Evolutionary conservation across 2,329 filamentous ascomycete species (phyloP).

Genomic region (Teratosphaeriaceae sp.): DNA sequence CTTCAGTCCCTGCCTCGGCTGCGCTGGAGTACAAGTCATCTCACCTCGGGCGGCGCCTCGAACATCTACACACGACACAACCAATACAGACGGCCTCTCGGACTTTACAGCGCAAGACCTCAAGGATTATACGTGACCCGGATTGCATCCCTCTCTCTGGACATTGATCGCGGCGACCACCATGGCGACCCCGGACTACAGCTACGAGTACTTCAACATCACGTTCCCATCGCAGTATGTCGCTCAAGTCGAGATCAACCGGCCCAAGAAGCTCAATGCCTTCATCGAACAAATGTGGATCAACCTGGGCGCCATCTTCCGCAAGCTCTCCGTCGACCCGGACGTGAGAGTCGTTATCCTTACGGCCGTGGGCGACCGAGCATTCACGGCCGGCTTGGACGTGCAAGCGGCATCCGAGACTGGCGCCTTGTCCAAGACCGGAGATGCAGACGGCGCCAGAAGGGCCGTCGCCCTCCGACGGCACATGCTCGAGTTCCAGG

Average conservation of each 20-base stretch:
- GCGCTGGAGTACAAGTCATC: too few species aligned
- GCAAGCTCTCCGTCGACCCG: conserved; percentile 62
- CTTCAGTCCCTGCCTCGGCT: too few species aligned
- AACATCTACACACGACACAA: too few species aligned
- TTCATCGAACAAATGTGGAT: conserved; percentile 83
- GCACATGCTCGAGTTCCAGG: conserved; percentile 74
- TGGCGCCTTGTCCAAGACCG: conserved; percentile 6
- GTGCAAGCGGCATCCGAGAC: conserved; percentile 40
- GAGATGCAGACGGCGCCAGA: conserved; percentile 19
- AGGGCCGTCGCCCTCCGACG: conserved; percentile 45
- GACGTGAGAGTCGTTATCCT: conserved; percentile 71
- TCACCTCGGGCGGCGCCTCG: too few species aligned
- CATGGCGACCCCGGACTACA: conserved; percentile 10
- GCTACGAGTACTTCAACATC: conserved; percentile 58
- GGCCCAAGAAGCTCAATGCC: conserved; percentile 79
- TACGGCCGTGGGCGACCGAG: conserved; percentile 72
- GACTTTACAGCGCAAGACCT: too few species aligned
- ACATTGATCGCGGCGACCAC: not conserved
- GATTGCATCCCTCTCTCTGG: not conserved
- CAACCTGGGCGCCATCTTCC: conserved; percentile 68
- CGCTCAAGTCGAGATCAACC: conserved; percentile 88
- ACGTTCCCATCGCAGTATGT: conserved; percentile 66
- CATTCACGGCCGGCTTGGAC: conserved; percentile 83
- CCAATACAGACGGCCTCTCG: too few species aligned
- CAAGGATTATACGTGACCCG: too few species aligned